A percentile compares a stretch with the other conserved stretches of the same genome.
These are phyloP conservation scores for Boletus coccyginus DNA, from an alignment of 768 basidiomycete genomes.

Conservation along the genomic window DNA sequence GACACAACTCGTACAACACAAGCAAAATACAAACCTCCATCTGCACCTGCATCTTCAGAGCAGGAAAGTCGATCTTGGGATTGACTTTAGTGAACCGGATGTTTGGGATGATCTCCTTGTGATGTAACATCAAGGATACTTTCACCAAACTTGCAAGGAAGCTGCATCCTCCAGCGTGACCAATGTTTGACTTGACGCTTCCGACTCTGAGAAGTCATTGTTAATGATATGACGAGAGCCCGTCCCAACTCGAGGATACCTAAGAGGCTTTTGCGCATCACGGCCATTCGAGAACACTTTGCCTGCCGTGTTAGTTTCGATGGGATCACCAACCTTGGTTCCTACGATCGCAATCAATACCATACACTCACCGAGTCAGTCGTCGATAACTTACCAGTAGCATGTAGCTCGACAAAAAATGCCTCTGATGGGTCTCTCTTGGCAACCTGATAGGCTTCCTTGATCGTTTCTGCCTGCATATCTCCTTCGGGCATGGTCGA, in stretches of 20 bases:
- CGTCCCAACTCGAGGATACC: constrained; percentile 1
- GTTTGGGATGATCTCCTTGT: constrained; percentile 29
- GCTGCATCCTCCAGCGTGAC: constrained; percentile 29
- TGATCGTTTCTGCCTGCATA: constrained; percentile 34
- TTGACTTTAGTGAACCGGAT: constrained; percentile 29
- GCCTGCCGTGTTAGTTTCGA: constrained; percentile 49
- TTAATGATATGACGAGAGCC: background rate
- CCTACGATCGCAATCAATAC: constrained; percentile 11
- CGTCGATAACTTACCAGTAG: constrained; percentile 35
- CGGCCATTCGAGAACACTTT: constrained; percentile 29
- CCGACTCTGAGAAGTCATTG: constrained; percentile 16
- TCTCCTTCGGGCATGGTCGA: constrained; percentile 36
- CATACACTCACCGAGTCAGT: background rate
- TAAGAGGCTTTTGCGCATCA: constrained; percentile 14
- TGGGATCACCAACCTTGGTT: constrained; percentile 48
- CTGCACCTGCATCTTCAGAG: constrained; percentile 26
- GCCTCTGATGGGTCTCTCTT: constrained; percentile 36
- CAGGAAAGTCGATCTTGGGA: constrained; percentile 25
- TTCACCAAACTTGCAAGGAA: constrained; percentile 36
- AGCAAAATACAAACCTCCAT: constrained; percentile 13
- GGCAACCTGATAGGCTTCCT: constrained; percentile 30
- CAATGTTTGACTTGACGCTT: constrained; percentile 28
- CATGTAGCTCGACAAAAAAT: constrained; percentile 50
- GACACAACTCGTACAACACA: background rate
- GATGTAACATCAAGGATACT: constrained; percentile 31